phyloP scores from a whole-genome alignment of 2,329 filamentous ascomycete species.

The Penicillium paneum region DNA sequence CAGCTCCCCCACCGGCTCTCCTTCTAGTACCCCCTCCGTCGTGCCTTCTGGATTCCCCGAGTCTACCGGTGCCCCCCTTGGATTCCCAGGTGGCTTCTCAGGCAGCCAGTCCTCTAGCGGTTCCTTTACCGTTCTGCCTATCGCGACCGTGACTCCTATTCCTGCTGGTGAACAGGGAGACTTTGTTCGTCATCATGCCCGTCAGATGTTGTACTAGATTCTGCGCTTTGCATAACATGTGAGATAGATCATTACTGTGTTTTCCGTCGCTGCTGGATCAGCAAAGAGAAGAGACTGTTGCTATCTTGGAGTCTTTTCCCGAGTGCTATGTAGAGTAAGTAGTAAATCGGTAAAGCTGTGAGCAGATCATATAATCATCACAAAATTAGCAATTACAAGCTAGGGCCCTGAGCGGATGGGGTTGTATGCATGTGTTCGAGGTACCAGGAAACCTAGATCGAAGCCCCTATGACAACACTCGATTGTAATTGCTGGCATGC shows the following conservation, averaged over 20 bases:
- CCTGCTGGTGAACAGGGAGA: background rate
- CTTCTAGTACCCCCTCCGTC: conserved; percentile 4
- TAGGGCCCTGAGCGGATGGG: no score
- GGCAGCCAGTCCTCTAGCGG: background rate
- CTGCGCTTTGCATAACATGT: conserved; percentile 9
- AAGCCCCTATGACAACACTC: background rate
- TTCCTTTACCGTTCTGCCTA: background rate
- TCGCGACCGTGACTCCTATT: conserved; percentile 1
- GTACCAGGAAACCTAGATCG: background rate
- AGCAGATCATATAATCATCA: background rate
- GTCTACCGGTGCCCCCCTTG: background rate
- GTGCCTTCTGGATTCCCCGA: conserved; percentile 8
- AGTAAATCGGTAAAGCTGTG: background rate
- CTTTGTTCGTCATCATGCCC: conserved; percentile 25
- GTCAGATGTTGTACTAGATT: conserved; percentile 24
- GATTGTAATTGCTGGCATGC: background rate
- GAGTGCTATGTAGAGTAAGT: background rate
- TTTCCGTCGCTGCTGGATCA: conserved; percentile 21
- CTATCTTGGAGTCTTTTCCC: background rate
- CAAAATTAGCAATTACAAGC: no score
- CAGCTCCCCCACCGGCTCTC: background rate
- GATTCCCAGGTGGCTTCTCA: background rate
- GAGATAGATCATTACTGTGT: conserved; percentile 9
- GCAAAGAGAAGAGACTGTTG: conserved; percentile 7
- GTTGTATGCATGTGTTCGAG: background rate